Base-by-base conservation (phyloP, 225 moss, liverwort and hornwort species). In the Lunularia cruciata region DNA sequence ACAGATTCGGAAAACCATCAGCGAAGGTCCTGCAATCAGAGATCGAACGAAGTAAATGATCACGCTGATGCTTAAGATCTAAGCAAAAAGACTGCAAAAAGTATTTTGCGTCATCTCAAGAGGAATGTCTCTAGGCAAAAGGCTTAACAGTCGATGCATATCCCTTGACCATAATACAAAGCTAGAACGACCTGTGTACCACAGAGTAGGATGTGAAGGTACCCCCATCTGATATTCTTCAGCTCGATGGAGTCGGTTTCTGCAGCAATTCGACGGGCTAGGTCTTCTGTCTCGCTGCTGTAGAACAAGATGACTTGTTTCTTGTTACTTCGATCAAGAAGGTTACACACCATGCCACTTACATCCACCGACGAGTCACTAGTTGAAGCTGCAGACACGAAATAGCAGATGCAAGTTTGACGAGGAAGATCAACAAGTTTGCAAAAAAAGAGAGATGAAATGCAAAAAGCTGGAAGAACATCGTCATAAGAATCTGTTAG, bases 1-100 rank as follows among this genome's bases (percentile, higher is more conserved):
- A 98, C 48, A 98, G 76, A 62, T 93, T 98, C 7, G 96, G 96
- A 72, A 98, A 98, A 33, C 96, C 96, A 76, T 98, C 96, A 18
- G 92, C 87, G 38, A 98, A 98, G 47, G 89, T 89, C 79, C 92
- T 96, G 87, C 74, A 72, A 69, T 9, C 76, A 80, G 0, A 35
- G 19, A 7, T 18, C 23, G 36, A 18, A 61, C 18, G 25, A 27
- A 58, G 26, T 13, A 8, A n/a, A 39, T 61, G 23, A 61, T 23
- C 13, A n/a, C n/a, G 25, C 40, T 26, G 39, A 14, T 23, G 23
- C 38, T 22, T n/a, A n/a, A n/a, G n/a, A n/a, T n/a, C n/a, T n/a
- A n/a, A n/a, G n/a, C n/a, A n/a, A n/a, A n/a, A n/a, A n/a, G n/a
- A n/a, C n/a, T n/a, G n/a, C n/a, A n/a, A n/a, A n/a, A n/a, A n/a